Percentiles rank a stretch among this genome's conserved stretches.
Conservation (phyloP, 352 stramenopile species). For the Phytophthora foliorum region DNA sequence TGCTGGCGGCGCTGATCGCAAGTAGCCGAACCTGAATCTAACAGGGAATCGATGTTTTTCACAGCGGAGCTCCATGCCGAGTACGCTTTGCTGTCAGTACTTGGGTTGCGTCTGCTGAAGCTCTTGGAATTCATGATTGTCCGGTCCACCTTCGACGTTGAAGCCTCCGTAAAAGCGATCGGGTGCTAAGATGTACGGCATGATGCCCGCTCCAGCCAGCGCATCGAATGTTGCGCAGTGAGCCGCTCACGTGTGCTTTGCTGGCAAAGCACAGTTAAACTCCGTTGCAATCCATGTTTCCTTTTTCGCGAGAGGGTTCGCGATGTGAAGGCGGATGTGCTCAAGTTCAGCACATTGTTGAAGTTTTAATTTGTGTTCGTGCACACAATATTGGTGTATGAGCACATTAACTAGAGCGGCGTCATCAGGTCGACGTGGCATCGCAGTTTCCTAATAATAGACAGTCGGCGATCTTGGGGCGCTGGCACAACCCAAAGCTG, state of each 20-base stretch:
- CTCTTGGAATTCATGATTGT: neutral
- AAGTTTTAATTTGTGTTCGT: no score
- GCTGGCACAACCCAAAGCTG: conserved; percentile 2
- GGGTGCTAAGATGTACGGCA: neutral
- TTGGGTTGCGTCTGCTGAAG: conserved; percentile 9
- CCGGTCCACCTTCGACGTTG: neutral
- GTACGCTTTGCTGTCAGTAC: conserved; percentile 1
- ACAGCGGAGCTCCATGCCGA: neutral
- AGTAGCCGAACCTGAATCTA: neutral
- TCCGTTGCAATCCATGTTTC: conserved; percentile 3
- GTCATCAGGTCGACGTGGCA: no score
- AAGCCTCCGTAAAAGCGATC: conserved; percentile 10
- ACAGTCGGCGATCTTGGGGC: neutral
- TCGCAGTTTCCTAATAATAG: neutral
- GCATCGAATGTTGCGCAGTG: no score
- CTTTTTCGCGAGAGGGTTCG: conserved; percentile 16
- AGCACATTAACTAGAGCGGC: no score
- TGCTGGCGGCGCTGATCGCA: neutral
- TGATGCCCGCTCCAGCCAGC: no score
- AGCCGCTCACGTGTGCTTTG: no score
- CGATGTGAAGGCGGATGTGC: conserved; percentile 24
- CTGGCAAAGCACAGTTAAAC: no score
- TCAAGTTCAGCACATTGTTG: no score
- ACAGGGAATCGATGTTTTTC: neutral
- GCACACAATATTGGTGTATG: no score